Base-by-base conservation (phyloP, 345 rosid species). In the Geranium brycei region DNA sequence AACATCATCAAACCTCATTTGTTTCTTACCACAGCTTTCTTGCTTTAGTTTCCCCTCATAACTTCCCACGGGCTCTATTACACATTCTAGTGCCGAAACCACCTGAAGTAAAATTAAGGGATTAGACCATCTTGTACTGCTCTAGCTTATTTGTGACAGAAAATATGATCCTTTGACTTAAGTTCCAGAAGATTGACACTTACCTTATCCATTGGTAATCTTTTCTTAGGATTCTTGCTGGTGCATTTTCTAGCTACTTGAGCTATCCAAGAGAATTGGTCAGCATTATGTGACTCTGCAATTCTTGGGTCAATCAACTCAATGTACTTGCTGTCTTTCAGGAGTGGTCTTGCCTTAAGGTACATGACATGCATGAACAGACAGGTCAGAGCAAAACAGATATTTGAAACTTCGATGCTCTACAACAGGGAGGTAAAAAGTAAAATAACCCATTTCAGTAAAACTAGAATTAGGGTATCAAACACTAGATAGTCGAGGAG, bases 171-270 rank as follows among this genome's bases (percentile, higher is more conserved):
- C 28, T 23, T 23, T 23, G 28, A 23, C 28, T 23, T 23, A 23
- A 40, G 7, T 11, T 35, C 13, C 4, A 41, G 2, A 7, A 2
- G 17, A 41, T 13, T 64, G 60, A 47, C 47, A 58, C 68, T 68
- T 62, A 80, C 84, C 78, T 65, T 35, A 11, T 75, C 71, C 73
- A 75, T 69, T 31, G 70, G 8, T 58, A 80, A 64, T 71, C 81
- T 71, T 67, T 72, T 73, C 58, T 64, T 17, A 8, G 81, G 84
- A 41, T 69, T 66, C 28, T 17, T 41, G 61, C 55, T 32, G 8
- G 78, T 65, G 67, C 84, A 80, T 55, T 71, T 71, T 23, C 41
- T 65, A 30, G 69, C 40, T 11, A 80, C 60, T 69, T 64, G 71
- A 53, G 66, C 66, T 65, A 78, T 69, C 76, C 71, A 63, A 62